phyloP scores from a whole-genome alignment of 2,329 filamentous ascomycete genomes.

The Teratosphaeria viscida region DNA sequence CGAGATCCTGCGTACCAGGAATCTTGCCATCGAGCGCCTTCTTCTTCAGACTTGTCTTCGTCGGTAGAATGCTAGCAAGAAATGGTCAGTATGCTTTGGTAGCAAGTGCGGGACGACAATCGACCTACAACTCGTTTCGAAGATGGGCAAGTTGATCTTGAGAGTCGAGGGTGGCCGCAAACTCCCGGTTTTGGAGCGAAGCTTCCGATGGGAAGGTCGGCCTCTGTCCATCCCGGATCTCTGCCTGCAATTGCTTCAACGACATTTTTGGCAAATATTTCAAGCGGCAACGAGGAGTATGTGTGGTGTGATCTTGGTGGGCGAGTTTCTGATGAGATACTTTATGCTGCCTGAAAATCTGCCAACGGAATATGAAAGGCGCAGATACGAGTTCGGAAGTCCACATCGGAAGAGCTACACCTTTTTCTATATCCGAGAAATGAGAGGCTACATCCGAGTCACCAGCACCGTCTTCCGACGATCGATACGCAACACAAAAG shows the following conservation, averaged over 20 bases:
- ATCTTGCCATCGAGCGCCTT: constrained; percentile 7
- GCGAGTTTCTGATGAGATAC: background rate
- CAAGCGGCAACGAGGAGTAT: background rate
- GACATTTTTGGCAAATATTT: background rate
- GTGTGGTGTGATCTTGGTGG: background rate
- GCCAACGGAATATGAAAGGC: background rate
- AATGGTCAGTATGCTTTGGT: background rate
- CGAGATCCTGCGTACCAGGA: background rate
- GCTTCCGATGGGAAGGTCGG: constrained; percentile 15
- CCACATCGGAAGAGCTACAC: background rate
- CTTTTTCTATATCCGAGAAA: background rate
- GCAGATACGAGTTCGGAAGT: background rate
- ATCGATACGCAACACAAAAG: background rate
- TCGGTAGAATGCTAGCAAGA: constrained; percentile 1
- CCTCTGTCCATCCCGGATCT: constrained; percentile 14
- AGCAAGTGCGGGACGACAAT: background rate
- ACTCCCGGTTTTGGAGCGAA: constrained; percentile 12
- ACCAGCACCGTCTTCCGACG: background rate
- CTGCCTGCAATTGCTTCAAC: background rate
- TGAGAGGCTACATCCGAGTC: background rate
- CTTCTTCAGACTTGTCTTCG: constrained; percentile 7
- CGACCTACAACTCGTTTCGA: background rate
- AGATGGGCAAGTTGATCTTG: background rate
- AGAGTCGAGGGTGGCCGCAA: constrained; percentile 16
- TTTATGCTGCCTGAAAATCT: background rate